Conservation (phyloP, 2,329 filamentous ascomycete species). For the Dichotomopilus funicola region DNA sequence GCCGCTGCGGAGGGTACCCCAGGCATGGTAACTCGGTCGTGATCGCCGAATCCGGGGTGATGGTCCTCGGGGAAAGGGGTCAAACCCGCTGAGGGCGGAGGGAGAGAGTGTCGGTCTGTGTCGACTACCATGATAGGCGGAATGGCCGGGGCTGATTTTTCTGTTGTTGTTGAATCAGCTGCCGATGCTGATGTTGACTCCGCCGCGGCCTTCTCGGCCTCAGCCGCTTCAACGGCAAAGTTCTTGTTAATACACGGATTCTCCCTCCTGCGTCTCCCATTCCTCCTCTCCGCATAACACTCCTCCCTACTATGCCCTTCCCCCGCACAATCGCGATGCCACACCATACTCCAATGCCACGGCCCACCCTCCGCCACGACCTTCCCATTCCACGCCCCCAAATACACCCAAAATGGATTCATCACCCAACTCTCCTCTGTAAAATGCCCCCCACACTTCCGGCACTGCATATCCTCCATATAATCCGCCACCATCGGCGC, state of each 20-base stretch:
- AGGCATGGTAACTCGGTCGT: not conserved
- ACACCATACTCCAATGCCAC: conserved; percentile 18
- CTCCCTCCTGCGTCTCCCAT: conserved; percentile 14
- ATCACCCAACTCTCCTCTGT: conserved; percentile 17
- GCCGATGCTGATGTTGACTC: not conserved
- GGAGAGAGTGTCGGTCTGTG: conserved; percentile 3
- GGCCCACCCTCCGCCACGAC: conserved; percentile 16
- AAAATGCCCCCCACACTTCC: conserved; percentile 8
- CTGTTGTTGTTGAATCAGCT: too few species aligned
- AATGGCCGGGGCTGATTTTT: not conserved
- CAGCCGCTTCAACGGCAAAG: not conserved
- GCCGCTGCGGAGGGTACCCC: not conserved
- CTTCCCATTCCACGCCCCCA: conserved; percentile 18
- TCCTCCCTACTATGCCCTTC: conserved; percentile 12
- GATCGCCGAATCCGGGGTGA: not conserved
- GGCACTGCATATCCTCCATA: conserved; percentile 11
- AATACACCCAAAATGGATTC: conserved; percentile 16
- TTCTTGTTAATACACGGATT: conserved; percentile 17
- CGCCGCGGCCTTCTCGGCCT: not conserved
- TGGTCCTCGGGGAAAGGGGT: conserved; percentile 6
- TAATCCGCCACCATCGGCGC: conserved; percentile 9
- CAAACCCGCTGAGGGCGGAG: conserved; percentile 9
- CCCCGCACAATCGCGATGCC: conserved; percentile 13
- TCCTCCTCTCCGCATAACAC: conserved; percentile 12
- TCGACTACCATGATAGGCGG: conserved; percentile 1